phyloP scores from a whole-genome alignment of 2,329 filamentous ascomycete species.

The Elsinoe fawcettii region DNA sequence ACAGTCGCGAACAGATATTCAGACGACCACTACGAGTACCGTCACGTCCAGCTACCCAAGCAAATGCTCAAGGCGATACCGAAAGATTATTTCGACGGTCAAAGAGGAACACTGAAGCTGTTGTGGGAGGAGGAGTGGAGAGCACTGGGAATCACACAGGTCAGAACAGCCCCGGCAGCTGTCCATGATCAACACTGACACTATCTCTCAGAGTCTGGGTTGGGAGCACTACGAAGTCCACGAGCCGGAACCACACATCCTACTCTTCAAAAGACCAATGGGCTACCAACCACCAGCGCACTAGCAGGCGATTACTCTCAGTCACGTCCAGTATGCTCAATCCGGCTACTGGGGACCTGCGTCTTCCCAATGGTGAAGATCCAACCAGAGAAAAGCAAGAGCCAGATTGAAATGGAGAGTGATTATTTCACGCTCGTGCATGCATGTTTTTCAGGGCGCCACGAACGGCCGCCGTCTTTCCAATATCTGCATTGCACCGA shows the following conservation, averaged over 20 bases:
- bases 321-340: background rate
- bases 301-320: conserved; percentile 16
- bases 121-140: conserved; percentile 99
- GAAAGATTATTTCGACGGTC: conserved; percentile 82
- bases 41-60: conserved; percentile 95
- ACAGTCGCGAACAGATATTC: conserved; percentile 60
- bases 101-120: conserved; percentile 87
- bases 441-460: background rate
- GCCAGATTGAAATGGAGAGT: background rate
- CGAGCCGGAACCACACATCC: conserved; percentile 95
- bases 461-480: background rate
- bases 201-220: conserved; percentile 68
- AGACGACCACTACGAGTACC: conserved; percentile 89
- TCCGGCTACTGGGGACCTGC: background rate
- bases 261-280: conserved; percentile 93
- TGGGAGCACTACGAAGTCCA: conserved; percentile 99
- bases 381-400: background rate
- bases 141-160: conserved; percentile 93
- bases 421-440: background rate
- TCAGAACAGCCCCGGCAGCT: conserved; percentile 35
- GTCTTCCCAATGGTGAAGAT: background rate
- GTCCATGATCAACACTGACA: background rate
- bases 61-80: conserved; percentile 97
- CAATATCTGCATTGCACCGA: conserved; percentile 3
- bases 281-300: conserved; percentile 67